Conservation (phyloP, 495 filamentous ascomycete species). For the Trichoderma gamsii region DNA sequence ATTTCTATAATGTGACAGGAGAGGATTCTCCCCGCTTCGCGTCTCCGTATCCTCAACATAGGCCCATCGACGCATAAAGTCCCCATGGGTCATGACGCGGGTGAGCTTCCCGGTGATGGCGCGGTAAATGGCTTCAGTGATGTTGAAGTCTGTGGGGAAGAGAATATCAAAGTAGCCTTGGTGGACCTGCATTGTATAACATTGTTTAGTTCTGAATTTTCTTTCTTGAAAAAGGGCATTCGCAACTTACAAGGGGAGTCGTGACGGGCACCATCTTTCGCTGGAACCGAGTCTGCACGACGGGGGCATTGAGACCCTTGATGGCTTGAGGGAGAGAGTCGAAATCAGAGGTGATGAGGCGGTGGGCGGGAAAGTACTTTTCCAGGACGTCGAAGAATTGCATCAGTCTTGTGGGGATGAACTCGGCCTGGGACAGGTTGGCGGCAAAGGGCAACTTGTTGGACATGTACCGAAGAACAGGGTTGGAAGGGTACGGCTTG, state of each 20-base stretch:
- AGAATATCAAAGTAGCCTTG: constrained; percentile 99
- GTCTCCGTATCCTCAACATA: constrained; percentile 86
- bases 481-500: constrained; percentile 49
- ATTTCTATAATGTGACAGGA: constrained; percentile 92
- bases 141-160: constrained; percentile 90
- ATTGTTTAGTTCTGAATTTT: background rate
- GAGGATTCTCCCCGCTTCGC: constrained; percentile 82
- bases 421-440: constrained; percentile 76
- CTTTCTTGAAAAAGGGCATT: too few species aligned
- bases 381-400: constrained; percentile 90
- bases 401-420: constrained; percentile 89
- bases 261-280: constrained; percentile 79
- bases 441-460: constrained; percentile 59
- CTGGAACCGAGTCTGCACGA: constrained; percentile 90
- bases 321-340: constrained; percentile 74
- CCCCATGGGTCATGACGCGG: constrained; percentile 75
- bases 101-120: constrained; percentile 89
- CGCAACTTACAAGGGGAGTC: constrained; percentile 73
- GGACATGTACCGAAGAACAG: constrained; percentile 53
- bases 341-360: constrained; percentile 88
- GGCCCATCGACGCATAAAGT: constrained; percentile 84
- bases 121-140: constrained; percentile 82
- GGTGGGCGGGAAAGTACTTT: constrained; percentile 79
- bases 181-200: constrained; percentile 57
- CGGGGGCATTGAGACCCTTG: constrained; percentile 78